A percentile compares a stretch with the other conserved stretches of the same genome.
These are phyloP conservation scores for Balansia obtecta DNA, from an alignment of 2,329 filamentous ascomycete species.

Conservation along the genomic window DNA sequence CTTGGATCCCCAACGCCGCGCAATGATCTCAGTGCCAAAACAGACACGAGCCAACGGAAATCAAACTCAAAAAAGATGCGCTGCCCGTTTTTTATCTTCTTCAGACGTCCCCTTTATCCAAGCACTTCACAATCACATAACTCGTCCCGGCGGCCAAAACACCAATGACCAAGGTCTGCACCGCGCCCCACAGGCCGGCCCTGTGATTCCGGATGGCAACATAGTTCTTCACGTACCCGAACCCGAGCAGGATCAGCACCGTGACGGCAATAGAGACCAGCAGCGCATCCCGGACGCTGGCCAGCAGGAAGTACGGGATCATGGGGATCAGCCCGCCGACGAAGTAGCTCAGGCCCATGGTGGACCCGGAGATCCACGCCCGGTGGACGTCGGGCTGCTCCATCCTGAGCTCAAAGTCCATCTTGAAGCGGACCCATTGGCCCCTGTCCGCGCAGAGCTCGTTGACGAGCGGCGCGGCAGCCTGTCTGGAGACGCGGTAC, in stretches of 20 bases:
- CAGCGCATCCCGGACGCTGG: slow-evolving; percentile 34
- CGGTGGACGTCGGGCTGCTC: slow-evolving; percentile 30
- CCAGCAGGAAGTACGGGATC: slow-evolving; percentile 53
- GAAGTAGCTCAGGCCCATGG: slow-evolving; percentile 57
- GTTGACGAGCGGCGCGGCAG: slow-evolving; percentile 33
- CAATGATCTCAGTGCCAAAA: not conserved
- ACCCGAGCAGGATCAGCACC: slow-evolving; percentile 45
- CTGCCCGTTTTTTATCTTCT: no score
- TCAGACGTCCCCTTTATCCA: slow-evolving; percentile 25
- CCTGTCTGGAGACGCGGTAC: slow-evolving; percentile 33
- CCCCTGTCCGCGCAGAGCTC: slow-evolving; percentile 35
- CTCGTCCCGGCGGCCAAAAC: slow-evolving; percentile 53
- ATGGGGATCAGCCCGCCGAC: slow-evolving; percentile 60
- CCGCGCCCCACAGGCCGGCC: slow-evolving; percentile 44
- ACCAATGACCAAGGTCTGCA: slow-evolving; percentile 54
- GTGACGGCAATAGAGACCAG: slow-evolving; percentile 49
- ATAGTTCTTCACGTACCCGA: slow-evolving; percentile 54
- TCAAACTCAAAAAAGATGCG: not conserved
- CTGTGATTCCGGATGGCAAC: slow-evolving; percentile 37
- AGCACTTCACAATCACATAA: slow-evolving; percentile 46
- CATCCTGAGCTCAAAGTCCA: slow-evolving; percentile 43
- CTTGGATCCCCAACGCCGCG: not conserved
- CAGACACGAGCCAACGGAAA: not conserved
- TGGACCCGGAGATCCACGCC: slow-evolving; percentile 45
- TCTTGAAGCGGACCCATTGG: slow-evolving; percentile 44